Evolutionary conservation across 352 stramenopile genomes (phyloP).

Genomic region (Pythium sukuiense): DNA sequence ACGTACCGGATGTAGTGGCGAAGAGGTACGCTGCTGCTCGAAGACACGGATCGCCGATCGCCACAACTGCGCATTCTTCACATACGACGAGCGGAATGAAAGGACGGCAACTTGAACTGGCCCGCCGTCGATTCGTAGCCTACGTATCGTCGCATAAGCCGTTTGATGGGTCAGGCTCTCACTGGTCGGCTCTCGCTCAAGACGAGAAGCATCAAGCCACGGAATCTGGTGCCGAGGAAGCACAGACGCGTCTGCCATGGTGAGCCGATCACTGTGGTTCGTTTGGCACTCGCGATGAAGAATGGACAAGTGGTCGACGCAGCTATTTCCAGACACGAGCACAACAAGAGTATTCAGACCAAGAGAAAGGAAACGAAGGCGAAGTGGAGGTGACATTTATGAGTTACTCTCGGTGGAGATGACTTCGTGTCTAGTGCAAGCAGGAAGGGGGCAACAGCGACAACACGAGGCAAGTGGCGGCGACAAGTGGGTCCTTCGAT

Average conservation of each 20-base stretch:
- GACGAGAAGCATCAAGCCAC: conserved; percentile 4
- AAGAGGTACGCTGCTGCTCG: conserved; percentile 27
- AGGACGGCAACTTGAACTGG: conserved; percentile 34
- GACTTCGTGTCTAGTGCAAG: neutral
- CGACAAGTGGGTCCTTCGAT: neutral
- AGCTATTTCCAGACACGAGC: conserved; percentile 1
- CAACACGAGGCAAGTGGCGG: neutral
- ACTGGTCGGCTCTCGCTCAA: neutral
- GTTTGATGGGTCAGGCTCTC: conserved; percentile 33
- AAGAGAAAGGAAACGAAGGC: neutral
- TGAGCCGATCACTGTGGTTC: too few relatives aligned
- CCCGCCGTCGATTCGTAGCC: conserved; percentile 25
- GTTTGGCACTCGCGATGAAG: neutral
- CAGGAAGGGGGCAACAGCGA: neutral
- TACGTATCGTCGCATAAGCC: conserved; percentile 36
- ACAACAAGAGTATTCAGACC: neutral
- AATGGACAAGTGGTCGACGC: neutral
- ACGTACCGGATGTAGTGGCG: conserved; percentile 39
- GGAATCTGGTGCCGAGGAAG: conserved; percentile 1
- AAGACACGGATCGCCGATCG: conserved; percentile 30
- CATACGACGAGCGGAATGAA: conserved; percentile 35
- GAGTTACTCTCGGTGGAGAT: neutral
- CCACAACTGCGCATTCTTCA: conserved; percentile 43
- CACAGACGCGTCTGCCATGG: neutral
- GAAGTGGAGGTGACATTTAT: conserved; percentile 1